Evolutionary conservation across 371 early-diverging fungal genomes (phyloP).

Genomic region (Fennellomyces sp.): DNA sequence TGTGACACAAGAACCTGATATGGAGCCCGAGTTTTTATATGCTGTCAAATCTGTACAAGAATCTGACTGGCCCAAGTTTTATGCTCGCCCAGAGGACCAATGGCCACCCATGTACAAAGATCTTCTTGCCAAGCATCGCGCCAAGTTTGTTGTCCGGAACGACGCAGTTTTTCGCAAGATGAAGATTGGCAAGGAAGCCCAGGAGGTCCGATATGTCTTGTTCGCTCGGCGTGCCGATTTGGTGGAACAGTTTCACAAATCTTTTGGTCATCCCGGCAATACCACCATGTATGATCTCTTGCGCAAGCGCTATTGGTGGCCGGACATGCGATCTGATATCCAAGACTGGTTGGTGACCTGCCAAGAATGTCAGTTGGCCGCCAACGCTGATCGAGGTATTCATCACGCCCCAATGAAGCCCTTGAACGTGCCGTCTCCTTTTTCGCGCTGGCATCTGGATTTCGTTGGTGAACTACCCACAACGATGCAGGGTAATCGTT

Average conservation of each 20-base stretch:
- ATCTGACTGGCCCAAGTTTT: conserved; percentile 11
- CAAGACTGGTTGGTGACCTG: conserved; percentile 17
- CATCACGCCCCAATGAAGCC: conserved; percentile 20
- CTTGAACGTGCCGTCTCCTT: neutral
- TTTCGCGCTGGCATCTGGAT: conserved; percentile 32
- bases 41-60: neutral
- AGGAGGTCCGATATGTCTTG: conserved; percentile 1
- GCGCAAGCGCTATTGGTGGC: conserved; percentile 32
- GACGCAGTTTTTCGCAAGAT: neutral
- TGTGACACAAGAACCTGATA: neutral
- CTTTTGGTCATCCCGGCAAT: conserved; percentile 25
- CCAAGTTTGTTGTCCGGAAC: conserved; percentile 3
- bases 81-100: neutral
- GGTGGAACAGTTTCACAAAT: conserved; percentile 20
- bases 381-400: neutral
- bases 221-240: conserved; percentile 9
- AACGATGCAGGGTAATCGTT: conserved; percentile 17
- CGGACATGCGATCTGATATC: conserved; percentile 12
- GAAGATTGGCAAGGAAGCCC: neutral
- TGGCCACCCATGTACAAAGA: neutral
- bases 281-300: conserved; percentile 16
- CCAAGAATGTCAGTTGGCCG: conserved; percentile 25
- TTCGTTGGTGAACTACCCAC: conserved; percentile 26
- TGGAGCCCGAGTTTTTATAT: conserved; percentile 11
- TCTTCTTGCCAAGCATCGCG: neutral